Evolutionary conservation across 805 yeast genomes (phyloP), one percentile per base, ranked within the genome.

Genomic region (Candida pseudoglaebosa): DNA sequence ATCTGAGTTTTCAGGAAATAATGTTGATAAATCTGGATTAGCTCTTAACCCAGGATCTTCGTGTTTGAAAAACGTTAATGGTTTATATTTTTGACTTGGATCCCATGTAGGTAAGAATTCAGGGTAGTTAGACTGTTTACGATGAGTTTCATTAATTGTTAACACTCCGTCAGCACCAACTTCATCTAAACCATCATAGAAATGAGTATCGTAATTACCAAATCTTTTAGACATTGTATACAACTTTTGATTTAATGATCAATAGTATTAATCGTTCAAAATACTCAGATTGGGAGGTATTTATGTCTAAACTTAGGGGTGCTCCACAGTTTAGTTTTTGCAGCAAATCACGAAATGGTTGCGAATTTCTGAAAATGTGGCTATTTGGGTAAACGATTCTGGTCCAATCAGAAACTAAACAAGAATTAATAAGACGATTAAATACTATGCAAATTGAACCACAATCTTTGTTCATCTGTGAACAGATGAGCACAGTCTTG

Each of bases 21-120:
- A 65, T 48, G 70, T 73, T 17, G 70, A 67, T 38, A 77, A 69
- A 2, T 57, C 44, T n/a, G 78, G 74, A 53, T 82, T 83, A n/a
- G 83, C 89, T 39, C 73, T 65, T 20, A 65, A 57, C n/a, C 82
- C 89, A n/a, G 81, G 78, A 50, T 83, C 90, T 22, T 57, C 57
- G 52, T 66, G 73, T 52, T 75, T 77, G 61, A 77, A 79, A 40
- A 75, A 75, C 47, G 71, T 69, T 47, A 74, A 65, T 12, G 80
- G 74, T 12, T 67, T 70, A 50, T 59, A 70, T 48, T 73, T 73
- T 50, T 77, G 72, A 15, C 54, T 62, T n/a, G 80, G 80, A 52
- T 80, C 77, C 84, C 84, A 81, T 1, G 84, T 73, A 12, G 88
- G 88, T 34, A 80, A 67, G 62, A 75, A 82, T 8, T 75, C 80